Conservation (phyloP, 805 yeast genomes). For the Sungouiozyma ichnusensis region DNA sequence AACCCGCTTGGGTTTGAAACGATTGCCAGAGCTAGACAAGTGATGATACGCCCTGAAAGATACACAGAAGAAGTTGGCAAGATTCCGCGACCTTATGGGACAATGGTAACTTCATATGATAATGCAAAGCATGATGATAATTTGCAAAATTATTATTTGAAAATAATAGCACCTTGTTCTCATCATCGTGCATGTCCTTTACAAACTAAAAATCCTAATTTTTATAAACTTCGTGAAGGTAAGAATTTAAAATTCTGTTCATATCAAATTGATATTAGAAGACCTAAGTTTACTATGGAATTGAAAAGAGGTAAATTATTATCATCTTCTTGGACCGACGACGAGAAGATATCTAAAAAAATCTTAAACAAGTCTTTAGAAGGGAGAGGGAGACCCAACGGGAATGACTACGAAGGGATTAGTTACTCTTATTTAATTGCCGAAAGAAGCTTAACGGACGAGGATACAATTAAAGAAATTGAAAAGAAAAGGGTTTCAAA, state of each 20-base stretch:
- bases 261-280: slow-evolving; percentile 54
- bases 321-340: slow-evolving; percentile 63
- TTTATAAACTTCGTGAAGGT: slow-evolving; percentile 46
- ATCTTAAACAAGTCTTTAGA: slow-evolving; percentile 29
- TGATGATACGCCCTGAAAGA: slow-evolving; percentile 78
- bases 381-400: slow-evolving; percentile 74
- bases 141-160: slow-evolving; percentile 41
- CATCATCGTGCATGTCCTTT: slow-evolving; percentile 83
- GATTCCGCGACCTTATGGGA: slow-evolving; percentile 61
- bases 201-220: slow-evolving; percentile 65
- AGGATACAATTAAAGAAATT: slow-evolving; percentile 33
- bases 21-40: slow-evolving; percentile 81
- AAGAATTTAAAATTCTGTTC: slow-evolving; percentile 64
- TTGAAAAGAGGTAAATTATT: slow-evolving; percentile 71
- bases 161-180: slow-evolving; percentile 79
- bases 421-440: slow-evolving; percentile 66
- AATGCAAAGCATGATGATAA: slow-evolving; percentile 6
- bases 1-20: slow-evolving; percentile 82
- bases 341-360: slow-evolving; percentile 44
- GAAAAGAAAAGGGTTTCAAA: slow-evolving; percentile 20
- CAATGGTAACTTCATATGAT: slow-evolving; percentile 24
- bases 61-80: slow-evolving; percentile 45
- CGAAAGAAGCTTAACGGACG: slow-evolving; percentile 44
- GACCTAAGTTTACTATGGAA: slow-evolving; percentile 77
- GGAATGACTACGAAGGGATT: slow-evolving; percentile 60